A percentile compares a stretch with the other conserved stretches of the same genome.
phyloP scores from a whole-genome alignment of 129 eudicot species.

The Silybum marianum region DNA sequence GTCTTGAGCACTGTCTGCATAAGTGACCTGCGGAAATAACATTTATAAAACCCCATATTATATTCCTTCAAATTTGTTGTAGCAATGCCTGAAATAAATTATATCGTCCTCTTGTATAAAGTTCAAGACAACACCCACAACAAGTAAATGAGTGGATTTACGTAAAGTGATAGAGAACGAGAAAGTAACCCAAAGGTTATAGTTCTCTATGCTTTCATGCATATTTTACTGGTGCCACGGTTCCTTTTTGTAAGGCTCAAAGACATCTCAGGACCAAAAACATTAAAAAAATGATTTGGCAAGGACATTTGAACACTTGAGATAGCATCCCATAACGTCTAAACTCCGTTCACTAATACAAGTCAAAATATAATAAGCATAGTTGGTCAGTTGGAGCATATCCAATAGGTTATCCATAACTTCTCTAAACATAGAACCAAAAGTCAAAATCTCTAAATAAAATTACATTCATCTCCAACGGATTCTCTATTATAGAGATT shows the following conservation, averaged over 20 bases:
- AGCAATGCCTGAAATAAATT: not conserved
- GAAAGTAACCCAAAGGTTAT: too few species aligned
- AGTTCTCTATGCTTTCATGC: too few species aligned
- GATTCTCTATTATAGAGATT: too few species aligned
- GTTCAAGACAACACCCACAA: not conserved
- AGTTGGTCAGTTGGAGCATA: not conserved
- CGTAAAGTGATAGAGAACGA: too few species aligned
- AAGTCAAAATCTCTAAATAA: too few species aligned
- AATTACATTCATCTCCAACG: too few species aligned
- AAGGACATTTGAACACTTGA: not conserved
- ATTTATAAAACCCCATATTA: not conserved
- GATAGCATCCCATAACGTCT: not conserved
- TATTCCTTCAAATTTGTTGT: not conserved
- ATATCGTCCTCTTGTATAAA: not conserved
- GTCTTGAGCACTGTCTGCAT: conserved; percentile 47
- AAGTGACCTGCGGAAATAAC: conserved; percentile 51
- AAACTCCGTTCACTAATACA: not conserved
- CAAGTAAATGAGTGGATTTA: too few species aligned
- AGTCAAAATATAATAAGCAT: not conserved
- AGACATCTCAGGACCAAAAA: not conserved
- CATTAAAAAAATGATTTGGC: not conserved
- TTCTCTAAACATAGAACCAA: too few species aligned
- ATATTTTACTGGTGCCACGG: too few species aligned
- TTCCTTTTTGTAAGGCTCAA: not conserved
- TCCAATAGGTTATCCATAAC: too few species aligned